Evolutionary conservation across 345 rosid species (phyloP), one percentile per base, ranked within the genome.

Genomic region (Eucalyptus cloeziana): DNA sequence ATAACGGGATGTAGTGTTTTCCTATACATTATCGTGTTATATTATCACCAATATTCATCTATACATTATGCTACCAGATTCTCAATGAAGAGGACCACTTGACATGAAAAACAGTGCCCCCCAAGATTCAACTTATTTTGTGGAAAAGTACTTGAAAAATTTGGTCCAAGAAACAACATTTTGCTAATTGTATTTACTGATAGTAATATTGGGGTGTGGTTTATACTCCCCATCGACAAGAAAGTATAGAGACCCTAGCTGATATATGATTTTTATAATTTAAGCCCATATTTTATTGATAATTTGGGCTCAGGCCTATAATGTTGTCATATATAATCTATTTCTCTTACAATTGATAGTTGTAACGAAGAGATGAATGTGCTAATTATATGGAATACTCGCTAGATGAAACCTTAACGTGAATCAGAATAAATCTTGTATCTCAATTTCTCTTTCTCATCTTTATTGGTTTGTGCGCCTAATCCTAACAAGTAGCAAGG

Each of bases 241-340:
- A 56, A 22, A 10, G 13, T 4, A 10, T 2, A 10, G 3, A 11
- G 1, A 3, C 2, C 6, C 5, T 56, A 12, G 10, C 0, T 0
- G 25, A 10, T 52, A 52, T 4, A 52, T 25, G 58, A 52, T 24
- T 52, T 52, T 7, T 52, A 56, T 22, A 56, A 25, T 24, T 24
- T 56, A 12, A 24, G 13, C 62, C 6, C 0, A 0, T 24, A 56
- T 24, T 24, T 56, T 24, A 56, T 56, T 56, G 30, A 6, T 22
- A 56, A 25, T 24, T 56, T 56, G 62, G 30, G 6, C 30, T 56
- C 25, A 6, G 6, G 30, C 30, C 6, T 25, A 56, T 56, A 56
- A 1, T 9, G 6, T 56, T 22, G 30, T 5, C 6, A 56, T 10
- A 9, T 0, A 24, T 1, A 56, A 22, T 56, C 2, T 24, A 22